Conservation (phyloP, 1,139 yeast species). For the Debaryomycetaceae sp. region DNA sequence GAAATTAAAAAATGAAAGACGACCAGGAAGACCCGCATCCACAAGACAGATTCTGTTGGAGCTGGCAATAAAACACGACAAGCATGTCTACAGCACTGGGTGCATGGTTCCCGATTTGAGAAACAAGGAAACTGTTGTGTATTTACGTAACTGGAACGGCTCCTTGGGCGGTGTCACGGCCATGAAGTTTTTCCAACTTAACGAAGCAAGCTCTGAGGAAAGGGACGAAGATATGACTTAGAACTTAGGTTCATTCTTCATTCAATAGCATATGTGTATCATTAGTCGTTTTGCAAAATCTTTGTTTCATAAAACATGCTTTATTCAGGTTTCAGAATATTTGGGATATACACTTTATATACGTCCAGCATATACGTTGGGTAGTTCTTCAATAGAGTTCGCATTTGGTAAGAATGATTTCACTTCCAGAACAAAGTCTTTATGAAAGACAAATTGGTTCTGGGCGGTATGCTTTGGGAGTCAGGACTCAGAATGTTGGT, state of each 20-base stretch:
- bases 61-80: slow-evolving; percentile 57
- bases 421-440: neutral
- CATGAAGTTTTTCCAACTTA: slow-evolving; percentile 44
- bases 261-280: too few relatives aligned
- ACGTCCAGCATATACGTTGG: neutral
- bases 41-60: slow-evolving; percentile 66
- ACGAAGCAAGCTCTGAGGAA: slow-evolving; percentile 15
- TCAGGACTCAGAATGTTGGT: too few relatives aligned
- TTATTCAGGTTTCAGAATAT: neutral
- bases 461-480: too few relatives aligned
- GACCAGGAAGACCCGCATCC: slow-evolving; percentile 85
- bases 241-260: too few relatives aligned
- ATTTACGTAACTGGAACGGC: slow-evolving; percentile 74
- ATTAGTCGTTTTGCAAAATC: too few relatives aligned
- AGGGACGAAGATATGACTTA: neutral
- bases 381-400: neutral
- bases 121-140: slow-evolving; percentile 54
- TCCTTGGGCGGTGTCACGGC: slow-evolving; percentile 74
- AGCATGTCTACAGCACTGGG: slow-evolving; percentile 63
- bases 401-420: neutral
- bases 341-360: neutral
- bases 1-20: slow-evolving; percentile 53
- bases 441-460: neutral
- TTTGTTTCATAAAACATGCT: too few relatives aligned
- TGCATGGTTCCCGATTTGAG: slow-evolving; percentile 70